Evolutionary conservation across 257 asterid species (phyloP).

Genomic region (Phtheirospermum japonicum): DNA sequence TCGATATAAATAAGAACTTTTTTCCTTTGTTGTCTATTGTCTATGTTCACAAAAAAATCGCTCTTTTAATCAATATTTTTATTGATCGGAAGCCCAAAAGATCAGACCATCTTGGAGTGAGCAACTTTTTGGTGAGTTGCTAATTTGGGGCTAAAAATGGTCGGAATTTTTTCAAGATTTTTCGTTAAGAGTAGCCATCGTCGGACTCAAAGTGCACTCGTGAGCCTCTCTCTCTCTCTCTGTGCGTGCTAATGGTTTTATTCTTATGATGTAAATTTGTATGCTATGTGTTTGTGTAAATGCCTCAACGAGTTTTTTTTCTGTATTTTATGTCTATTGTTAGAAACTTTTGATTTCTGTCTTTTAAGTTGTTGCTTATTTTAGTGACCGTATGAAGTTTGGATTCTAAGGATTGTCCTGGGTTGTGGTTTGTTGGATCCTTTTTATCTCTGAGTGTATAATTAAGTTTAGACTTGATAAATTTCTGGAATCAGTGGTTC

Average conservation of each 20-base stretch:
- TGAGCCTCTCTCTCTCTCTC: conserved; percentile 29
- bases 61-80: too few relatives aligned
- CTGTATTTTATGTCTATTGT: neutral
- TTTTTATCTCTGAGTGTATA: conserved; percentile 10
- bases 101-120: conserved; percentile 9
- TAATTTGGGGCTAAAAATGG: conserved; percentile 43
- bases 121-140: conserved; percentile 21
- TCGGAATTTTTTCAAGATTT: conserved; percentile 86
- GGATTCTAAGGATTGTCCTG: conserved; percentile 19
- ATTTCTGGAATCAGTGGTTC: too few relatives aligned
- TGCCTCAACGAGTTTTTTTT: conserved; percentile 21
- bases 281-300: conserved; percentile 4
- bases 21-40: too few relatives aligned
- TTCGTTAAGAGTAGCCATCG: conserved; percentile 62
- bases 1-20: too few relatives aligned
- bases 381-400: neutral
- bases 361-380: neutral
- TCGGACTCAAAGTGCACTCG: conserved; percentile 82
- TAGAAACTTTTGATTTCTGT: neutral
- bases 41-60: too few relatives aligned
- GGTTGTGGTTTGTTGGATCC: conserved; percentile 1
- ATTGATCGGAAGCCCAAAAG: neutral
- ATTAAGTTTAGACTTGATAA: too few relatives aligned
- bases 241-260: neutral
- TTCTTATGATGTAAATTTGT: neutral